Evolutionary conservation across 2,329 filamentous ascomycete genomes (phyloP), one percentile per base, ranked within the genome.

Genomic region (Pestalotiopsis sp.): DNA sequence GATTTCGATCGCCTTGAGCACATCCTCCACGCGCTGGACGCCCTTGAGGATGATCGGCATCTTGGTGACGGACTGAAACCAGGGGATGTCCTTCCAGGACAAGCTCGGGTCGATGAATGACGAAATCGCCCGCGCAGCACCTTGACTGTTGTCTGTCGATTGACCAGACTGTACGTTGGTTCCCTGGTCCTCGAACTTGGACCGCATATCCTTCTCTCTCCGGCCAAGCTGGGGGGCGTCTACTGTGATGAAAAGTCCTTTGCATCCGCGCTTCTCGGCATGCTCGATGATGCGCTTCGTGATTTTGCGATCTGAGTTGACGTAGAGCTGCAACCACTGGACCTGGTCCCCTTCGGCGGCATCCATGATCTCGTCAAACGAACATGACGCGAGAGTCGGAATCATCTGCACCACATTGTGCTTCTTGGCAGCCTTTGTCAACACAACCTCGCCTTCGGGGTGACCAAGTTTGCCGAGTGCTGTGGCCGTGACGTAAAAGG

Each of bases 351-450:
- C 92, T 71, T 89, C 85, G 38, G 87, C 89, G 20, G 95, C 96
- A 80, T 98, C 96, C 72, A 97, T 85, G 69, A 99, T 97, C 82
- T 99, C 95, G 83, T 99, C 96, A 76, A 99, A 98, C 1, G 94
- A 96, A 84, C 96, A 98, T 2, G 94, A 98, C 2, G 96, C 96
- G 6, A 99, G 87, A 3, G 96, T 99, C 2, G 96, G 96, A 70
- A 99, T 98, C 96, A 99, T 99, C 82, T 99, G 96, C 70, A 98
- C 89, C 65, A 98, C 92, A 77, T 95, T 90, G 85, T 98, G 95
- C 77, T 92, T 93, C 78, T 88, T 87, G 2, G 96, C 92, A 17
- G 94, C 94, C 68, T 91, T 88, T 0, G 96, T 98, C 68, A 99
- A 87, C 11, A 97, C 86, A 4, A 98, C 94, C 81, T 99, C 96